Percentiles rank a stretch among this genome's conserved stretches.
These are phyloP conservation scores for Penicillium sumatraense DNA, from an alignment of 2,329 filamentous ascomycete species.

Conservation along the genomic window DNA sequence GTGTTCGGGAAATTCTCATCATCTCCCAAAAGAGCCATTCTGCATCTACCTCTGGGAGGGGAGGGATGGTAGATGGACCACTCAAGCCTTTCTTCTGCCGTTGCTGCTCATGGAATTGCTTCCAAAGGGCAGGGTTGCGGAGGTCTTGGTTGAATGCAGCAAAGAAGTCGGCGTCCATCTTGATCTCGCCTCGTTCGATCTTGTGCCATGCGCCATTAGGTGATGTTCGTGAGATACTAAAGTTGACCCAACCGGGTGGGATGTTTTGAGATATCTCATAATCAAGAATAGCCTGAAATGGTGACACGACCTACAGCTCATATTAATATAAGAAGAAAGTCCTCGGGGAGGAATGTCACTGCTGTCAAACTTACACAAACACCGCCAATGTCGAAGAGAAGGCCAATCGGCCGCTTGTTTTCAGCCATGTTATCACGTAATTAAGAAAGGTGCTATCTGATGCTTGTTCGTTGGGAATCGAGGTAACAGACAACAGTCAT, in stretches of 20 bases:
- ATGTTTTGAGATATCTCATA: conserved; percentile 80
- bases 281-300: conserved; percentile 89
- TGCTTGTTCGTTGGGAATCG: not conserved
- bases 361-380: conserved; percentile 74
- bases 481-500: no score
- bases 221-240: conserved; percentile 77
- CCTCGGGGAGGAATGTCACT: not conserved
- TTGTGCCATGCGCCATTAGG: conserved; percentile 86
- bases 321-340: conserved; percentile 10
- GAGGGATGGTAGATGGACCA: conserved; percentile 52
- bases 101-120: conserved; percentile 55
- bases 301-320: conserved; percentile 73
- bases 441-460: not conserved
- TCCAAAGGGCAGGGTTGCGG: conserved; percentile 69
- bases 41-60: conserved; percentile 74
- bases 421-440: conserved; percentile 39
- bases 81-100: conserved; percentile 31
- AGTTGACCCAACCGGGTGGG: conserved; percentile 88
- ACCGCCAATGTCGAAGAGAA: conserved; percentile 94
- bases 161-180: conserved; percentile 77
- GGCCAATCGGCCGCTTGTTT: conserved; percentile 65
- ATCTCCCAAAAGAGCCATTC: conserved; percentile 86
- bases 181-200: conserved; percentile 82
- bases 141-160: conserved; percentile 76
- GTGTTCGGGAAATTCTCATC: conserved; percentile 73